phyloP scores from a whole-genome alignment of 352 stramenopile species.

The Pythium sukuiense region DNA sequence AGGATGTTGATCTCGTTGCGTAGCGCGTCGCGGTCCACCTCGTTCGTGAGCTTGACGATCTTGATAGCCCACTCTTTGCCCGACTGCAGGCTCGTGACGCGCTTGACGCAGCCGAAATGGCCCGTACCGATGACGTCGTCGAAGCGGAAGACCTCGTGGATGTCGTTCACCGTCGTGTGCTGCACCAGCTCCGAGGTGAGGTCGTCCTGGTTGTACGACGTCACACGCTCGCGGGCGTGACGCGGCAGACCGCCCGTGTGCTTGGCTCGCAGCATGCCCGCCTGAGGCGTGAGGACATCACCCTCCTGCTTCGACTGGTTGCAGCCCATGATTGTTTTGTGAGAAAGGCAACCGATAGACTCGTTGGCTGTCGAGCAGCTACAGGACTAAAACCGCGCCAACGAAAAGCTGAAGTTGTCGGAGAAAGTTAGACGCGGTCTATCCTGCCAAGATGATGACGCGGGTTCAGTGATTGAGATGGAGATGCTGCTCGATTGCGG shows the following conservation, averaged over 20 bases:
- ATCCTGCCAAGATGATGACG: no score
- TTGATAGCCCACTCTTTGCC: slow-evolving; percentile 82
- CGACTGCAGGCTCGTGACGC: slow-evolving; percentile 53
- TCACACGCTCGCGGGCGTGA: slow-evolving; percentile 29
- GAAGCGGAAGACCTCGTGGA: slow-evolving; percentile 66
- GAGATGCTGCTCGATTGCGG: not conserved
- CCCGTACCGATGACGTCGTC: slow-evolving; percentile 61
- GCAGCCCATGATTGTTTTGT: slow-evolving; percentile 50
- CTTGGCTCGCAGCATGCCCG: slow-evolving; percentile 13
- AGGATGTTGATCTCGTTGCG: slow-evolving; percentile 80
- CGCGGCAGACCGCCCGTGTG: slow-evolving; percentile 14
- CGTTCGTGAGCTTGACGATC: slow-evolving; percentile 67
- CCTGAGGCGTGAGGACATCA: slow-evolving; percentile 44
- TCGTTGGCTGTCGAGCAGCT: not conserved
- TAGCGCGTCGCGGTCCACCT: slow-evolving; percentile 70
- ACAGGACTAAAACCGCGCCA: slow-evolving; percentile 1
- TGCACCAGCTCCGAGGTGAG: slow-evolving; percentile 74
- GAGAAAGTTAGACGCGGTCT: not conserved
- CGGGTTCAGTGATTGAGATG: not conserved
- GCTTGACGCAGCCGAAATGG: slow-evolving; percentile 73
- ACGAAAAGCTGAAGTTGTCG: slow-evolving; percentile 1
- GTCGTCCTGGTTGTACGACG: slow-evolving; percentile 55
- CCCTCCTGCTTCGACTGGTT: slow-evolving; percentile 45
- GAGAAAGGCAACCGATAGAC: slow-evolving; percentile 4
- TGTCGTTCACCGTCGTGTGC: slow-evolving; percentile 73